Evolutionary conservation across 805 yeast species (phyloP), one percentile per base, ranked within the genome.

Genomic region (Yarrowia porcina): DNA sequence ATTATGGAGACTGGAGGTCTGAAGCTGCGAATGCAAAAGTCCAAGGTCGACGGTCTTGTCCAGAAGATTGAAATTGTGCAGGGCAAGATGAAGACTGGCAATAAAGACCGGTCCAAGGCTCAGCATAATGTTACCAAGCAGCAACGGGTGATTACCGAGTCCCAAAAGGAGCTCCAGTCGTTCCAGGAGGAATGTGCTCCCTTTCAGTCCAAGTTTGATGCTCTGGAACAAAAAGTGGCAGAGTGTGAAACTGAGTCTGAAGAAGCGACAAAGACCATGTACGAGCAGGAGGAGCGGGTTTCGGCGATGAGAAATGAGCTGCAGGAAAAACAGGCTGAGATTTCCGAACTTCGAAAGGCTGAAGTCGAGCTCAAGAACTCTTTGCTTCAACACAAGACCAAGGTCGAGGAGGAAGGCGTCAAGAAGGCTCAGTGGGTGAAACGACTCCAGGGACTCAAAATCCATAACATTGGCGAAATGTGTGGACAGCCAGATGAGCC

Each of bases 1-100:
- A 90, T 94, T 39, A 84, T 92, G 89, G 86, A 88, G 56, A 87
- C 90, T 61, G 99, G 99, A 61, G 99, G 99, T 65, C 86, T 89
- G 9, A 85, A 85, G 65, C 78, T 94, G 66, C 84, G 89, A 63
- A 73, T 88, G 65, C 97, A 91, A 69, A 87, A 84, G 65, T 83
- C 96, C 0, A 88, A 85, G 69, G 97, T 94, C 9, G 91, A 85
- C 68, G 87, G 96, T 1, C 77, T 88, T 33, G 77, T 79, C 44
- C 89, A 88, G 68, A 82, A 83, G 69, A 81, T 88, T 28, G 89
- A 85, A 61, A 81, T 87, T 18, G 72, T 84, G 13, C 77, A 75
- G 35, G 82, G 83, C 45, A 84, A 83, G 68, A 78, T 84, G 13
- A 79, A 86, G 5, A 81, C 80, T 30, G 89, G 84, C 63, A 82